Base-by-base conservation (phyloP, 164 flowering plant species). In the Protea cynaroides region DNA sequence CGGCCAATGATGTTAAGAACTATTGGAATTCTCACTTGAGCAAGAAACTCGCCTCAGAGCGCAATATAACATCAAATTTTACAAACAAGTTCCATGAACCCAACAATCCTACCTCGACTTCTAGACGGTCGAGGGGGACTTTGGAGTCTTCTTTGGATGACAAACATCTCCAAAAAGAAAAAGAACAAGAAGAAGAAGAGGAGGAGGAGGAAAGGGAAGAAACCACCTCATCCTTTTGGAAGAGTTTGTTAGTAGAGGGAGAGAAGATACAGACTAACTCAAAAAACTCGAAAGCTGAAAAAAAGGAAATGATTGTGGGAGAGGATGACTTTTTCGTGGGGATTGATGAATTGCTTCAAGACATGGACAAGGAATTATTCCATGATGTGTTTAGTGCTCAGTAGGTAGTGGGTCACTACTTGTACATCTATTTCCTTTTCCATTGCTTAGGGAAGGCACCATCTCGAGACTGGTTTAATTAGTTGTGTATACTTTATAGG, bases 11-110 rank as follows among this genome's bases (percentile, higher is more conserved):
- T 12, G 12, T 52, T 6, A 52, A 61, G 64, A 61, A 29, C 23
- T 62, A 62, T 15, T 62, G 64, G 64, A 62, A 62, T 46, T 18
- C 56, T 29, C 44, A 29, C 65, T 51, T 62, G 43, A 50, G 57
- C 65, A 62, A 51, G 44, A 62, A 62, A 46, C 18, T 61, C 25
- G 10, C 11, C 3, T 25, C 64, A 21, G 55, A 52, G 18, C 17
- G 17, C 4, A 25, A 24, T 14, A 24, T 7, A 2, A 24, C 21
- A 23, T 17, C 54, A 8, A 25, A 1, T 40, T 25, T 15, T 17
- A 17, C 8, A 29, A 25, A 25, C 13, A 54, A 61, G 5, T 7
- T 3, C 22, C 8, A 11, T 25, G 3, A 25, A 6, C 11, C 40
- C 49, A 36, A 17, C 8, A 3, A 2, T 43, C 49, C 55, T 0